These are phyloP conservation scores for Aspergillus hortae DNA, from an alignment of 2,329 filamentous ascomycete genomes.

Conservation along the genomic window DNA sequence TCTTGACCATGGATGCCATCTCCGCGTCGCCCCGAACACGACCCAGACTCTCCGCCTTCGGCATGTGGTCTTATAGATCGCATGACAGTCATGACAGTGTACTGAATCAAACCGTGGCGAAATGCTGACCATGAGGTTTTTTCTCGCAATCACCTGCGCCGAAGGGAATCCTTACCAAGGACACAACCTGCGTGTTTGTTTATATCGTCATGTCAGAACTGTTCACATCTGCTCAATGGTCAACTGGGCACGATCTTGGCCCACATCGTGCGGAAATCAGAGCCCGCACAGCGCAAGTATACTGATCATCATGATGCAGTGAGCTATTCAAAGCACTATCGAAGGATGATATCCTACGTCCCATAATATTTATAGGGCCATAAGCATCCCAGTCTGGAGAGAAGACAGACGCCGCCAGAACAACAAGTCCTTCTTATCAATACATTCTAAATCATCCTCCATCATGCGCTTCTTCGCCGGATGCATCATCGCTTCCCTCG, in stretches of 20 bases:
- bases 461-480: conserved; percentile 1
- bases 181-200: neutral
- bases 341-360: neutral
- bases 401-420: too few species aligned
- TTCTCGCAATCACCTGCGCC: neutral
- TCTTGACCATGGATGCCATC: too few species aligned
- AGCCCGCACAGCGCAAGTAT: neutral
- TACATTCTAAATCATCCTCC: neutral
- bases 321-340: neutral
- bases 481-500: neutral
- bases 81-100: too few species aligned
- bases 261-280: neutral
- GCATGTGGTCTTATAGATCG: too few species aligned
- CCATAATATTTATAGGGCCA: neutral
- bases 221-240: neutral
- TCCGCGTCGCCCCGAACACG: too few species aligned
- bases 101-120: neutral
- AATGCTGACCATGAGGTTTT: neutral
- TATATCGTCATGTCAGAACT: neutral
- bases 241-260: neutral
- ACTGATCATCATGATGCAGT: neutral
- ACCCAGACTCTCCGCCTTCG: too few species aligned
- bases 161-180: too few species aligned
- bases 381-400: neutral
- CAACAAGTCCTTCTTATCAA: neutral